These are phyloP conservation scores for Casuarina glauca DNA, from an alignment of 306 rosid species.

Conservation along the genomic window DNA sequence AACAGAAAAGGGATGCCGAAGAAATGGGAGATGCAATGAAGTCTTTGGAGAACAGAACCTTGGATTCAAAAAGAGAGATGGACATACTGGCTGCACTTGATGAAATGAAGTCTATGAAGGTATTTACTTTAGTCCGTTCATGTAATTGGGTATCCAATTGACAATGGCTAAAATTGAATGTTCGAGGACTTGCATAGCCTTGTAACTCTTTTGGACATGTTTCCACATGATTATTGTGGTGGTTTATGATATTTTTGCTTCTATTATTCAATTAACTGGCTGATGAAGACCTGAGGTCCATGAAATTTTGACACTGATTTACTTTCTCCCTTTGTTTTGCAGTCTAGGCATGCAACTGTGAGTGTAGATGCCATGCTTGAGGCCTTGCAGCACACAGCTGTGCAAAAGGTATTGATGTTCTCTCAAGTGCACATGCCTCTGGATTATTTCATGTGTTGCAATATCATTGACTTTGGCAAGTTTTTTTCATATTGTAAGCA, in stretches of 20 bases:
- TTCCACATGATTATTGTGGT: background rate
- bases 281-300: background rate
- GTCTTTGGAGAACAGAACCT: constrained; percentile 79
- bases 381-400: constrained; percentile 69
- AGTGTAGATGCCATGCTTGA: constrained; percentile 82
- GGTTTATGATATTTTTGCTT: background rate
- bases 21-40: constrained; percentile 93
- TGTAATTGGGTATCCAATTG: background rate
- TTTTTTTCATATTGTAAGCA: background rate
- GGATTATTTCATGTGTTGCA: background rate
- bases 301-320: constrained; percentile 23
- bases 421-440: background rate
- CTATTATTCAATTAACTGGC: background rate
- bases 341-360: constrained; percentile 92
- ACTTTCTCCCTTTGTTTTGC: constrained; percentile 28
- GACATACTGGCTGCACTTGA: constrained; percentile 89
- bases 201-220: constrained; percentile 8
- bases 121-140: constrained; percentile 30
- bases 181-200: background rate
- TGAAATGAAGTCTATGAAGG: constrained; percentile 99
- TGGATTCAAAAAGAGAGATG: constrained; percentile 81
- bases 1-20: constrained; percentile 69
- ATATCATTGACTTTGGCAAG: background rate
- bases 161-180: constrained; percentile 9
- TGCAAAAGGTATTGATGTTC: constrained; percentile 42